phyloP scores from a whole-genome alignment of 1,284 basidiomycete genomes.

The Leccinum pachyderme region DNA sequence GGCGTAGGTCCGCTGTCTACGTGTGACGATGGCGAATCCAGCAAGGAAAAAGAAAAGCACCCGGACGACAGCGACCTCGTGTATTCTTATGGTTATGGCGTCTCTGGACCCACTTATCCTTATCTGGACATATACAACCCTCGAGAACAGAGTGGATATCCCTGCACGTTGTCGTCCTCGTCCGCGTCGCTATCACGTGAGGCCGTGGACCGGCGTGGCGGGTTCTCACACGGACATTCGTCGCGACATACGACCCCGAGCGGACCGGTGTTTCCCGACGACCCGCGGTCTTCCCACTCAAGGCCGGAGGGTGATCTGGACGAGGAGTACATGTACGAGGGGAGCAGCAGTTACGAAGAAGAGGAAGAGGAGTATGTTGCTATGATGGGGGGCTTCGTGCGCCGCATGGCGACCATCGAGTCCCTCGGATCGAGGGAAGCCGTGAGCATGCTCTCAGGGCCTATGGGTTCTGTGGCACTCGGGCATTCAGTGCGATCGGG shows the following conservation, averaged over 20 bases:
- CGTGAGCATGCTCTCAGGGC: conserved; percentile 14
- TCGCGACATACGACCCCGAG: conserved; percentile 1
- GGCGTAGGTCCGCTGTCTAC: conserved; percentile 2
- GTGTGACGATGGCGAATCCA: conserved; percentile 15
- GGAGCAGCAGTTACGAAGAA: conserved; percentile 24
- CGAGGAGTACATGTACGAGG: background rate
- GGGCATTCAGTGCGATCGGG: conserved; percentile 17
- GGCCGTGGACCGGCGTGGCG: conserved; percentile 3
- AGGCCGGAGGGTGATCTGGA: background rate
- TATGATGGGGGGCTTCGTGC: conserved; percentile 59
- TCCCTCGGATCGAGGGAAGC: conserved; percentile 61
- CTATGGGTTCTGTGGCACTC: conserved; percentile 20
- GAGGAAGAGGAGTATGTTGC: conserved; percentile 49
- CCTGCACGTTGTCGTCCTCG: conserved; percentile 3
- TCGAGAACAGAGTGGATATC: background rate
- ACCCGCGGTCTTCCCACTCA: conserved; percentile 15
- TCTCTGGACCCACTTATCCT: conserved; percentile 26
- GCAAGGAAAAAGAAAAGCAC: conserved; percentile 10
- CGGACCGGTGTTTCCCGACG: conserved; percentile 12
- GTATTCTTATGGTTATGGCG: conserved; percentile 32
- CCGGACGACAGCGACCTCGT: conserved; percentile 4
- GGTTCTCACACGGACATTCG: conserved; percentile 1
- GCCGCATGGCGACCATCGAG: conserved; percentile 78
- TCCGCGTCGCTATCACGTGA: conserved; percentile 1
- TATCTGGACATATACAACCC: conserved; percentile 35